These are phyloP conservation scores for Globisporangium middletonii DNA, from an alignment of 352 stramenopile species.

Conservation along the genomic window DNA sequence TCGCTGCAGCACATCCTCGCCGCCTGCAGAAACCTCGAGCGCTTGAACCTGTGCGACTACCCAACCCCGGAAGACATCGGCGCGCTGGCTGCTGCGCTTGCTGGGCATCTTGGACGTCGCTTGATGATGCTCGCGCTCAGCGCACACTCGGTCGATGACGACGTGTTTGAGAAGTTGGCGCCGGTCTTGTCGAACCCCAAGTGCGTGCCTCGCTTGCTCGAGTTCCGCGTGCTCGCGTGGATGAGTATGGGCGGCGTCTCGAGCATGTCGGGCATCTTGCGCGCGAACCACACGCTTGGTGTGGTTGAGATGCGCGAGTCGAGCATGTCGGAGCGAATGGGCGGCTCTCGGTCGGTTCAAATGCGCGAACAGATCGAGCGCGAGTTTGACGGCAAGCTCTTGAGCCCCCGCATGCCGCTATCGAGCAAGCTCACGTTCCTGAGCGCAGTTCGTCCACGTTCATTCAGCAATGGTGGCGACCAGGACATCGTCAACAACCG, in stretches of 20 bases:
- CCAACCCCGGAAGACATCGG: background rate
- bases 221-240: background rate
- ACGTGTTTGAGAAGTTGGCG: background rate
- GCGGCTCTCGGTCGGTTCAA: background rate
- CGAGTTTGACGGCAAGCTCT: background rate
- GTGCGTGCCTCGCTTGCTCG: background rate
- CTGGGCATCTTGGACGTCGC: background rate
- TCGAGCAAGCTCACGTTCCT: background rate
- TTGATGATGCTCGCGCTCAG: background rate
- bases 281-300: background rate
- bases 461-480: background rate
- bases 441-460: background rate
- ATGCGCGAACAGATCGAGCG: background rate
- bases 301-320: background rate
- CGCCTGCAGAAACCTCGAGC: background rate
- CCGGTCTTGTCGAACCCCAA: background rate
- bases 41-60: background rate
- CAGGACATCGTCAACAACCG: background rate
- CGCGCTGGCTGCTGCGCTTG: background rate
- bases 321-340: background rate
- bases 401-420: background rate
- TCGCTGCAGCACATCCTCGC: background rate
- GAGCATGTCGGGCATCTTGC: background rate
- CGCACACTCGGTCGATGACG: background rate
- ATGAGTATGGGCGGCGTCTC: background rate